These are phyloP conservation scores for Penicillium maclennaniae DNA, from an alignment of 495 filamentous ascomycete genomes.

Conservation along the genomic window DNA sequence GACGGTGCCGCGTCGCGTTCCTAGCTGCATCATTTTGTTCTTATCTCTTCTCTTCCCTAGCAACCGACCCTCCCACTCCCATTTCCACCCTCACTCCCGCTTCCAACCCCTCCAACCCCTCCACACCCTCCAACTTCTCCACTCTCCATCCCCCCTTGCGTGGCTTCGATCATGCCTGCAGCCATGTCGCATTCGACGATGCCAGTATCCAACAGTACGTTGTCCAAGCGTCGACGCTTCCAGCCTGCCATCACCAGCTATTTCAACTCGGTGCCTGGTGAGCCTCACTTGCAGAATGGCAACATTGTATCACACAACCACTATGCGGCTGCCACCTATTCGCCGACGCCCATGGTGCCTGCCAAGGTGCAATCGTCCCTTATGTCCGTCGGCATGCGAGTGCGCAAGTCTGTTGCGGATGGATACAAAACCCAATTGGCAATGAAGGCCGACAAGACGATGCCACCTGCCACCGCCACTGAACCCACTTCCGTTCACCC, in stretches of 20 bases:
- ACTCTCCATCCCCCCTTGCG: constrained; percentile 2
- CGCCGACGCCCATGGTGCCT: constrained; percentile 50
- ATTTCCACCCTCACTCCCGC: too few relatives aligned
- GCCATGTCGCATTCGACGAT: constrained; percentile 9
- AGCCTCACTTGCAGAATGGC: constrained; percentile 10
- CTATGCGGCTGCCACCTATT: constrained; percentile 41
- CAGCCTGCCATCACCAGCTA: constrained; percentile 46
- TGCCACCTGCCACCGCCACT: constrained; percentile 19
- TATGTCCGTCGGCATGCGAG: constrained; percentile 84
- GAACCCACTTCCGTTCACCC: constrained; percentile 11
- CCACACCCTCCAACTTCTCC: background rate
- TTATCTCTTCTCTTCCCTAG: constrained; percentile 9
- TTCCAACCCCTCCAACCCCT: background rate
- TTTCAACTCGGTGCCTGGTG: constrained; percentile 26
- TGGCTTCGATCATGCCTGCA: constrained; percentile 11
- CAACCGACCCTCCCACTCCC: background rate
- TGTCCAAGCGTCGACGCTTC: constrained; percentile 45
- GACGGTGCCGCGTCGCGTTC: constrained; percentile 8
- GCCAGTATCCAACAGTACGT: constrained; percentile 18
- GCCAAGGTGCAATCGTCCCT: constrained; percentile 68
- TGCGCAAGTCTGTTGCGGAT: constrained; percentile 86
- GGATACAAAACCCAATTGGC: constrained; percentile 72
- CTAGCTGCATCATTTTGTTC: constrained; percentile 18
- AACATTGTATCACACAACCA: constrained; percentile 35
- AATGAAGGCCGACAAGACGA: constrained; percentile 25